A percentile compares a stretch with the other conserved stretches of the same genome.
Evolutionary conservation across 257 asterid genomes (phyloP).

Genomic region (Salvia miltiorrhiza): DNA sequence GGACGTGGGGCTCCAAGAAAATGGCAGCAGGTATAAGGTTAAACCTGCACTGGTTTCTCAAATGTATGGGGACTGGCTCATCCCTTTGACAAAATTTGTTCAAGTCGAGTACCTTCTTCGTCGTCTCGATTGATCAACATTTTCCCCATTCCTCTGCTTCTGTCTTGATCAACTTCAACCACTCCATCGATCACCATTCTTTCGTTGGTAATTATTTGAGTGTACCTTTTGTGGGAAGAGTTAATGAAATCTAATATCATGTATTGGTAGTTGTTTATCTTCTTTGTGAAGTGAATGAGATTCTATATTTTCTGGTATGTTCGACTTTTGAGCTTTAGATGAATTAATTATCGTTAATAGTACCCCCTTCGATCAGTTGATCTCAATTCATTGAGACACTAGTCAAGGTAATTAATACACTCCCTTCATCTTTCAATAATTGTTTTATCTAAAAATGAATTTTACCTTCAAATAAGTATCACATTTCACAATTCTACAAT

Average conservation of each 20-base stretch:
- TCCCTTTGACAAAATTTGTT: conserved; percentile 78
- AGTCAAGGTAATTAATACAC: too few relatives aligned
- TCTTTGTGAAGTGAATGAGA: neutral
- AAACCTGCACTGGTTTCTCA: conserved; percentile 49
- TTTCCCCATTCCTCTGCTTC: neutral
- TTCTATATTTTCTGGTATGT: too few relatives aligned
- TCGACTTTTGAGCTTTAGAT: too few relatives aligned
- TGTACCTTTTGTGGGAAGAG: neutral
- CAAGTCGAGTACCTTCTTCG: conserved; percentile 80
- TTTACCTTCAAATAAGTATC: too few relatives aligned
- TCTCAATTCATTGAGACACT: too few relatives aligned
- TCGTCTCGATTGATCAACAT: conserved; percentile 41
- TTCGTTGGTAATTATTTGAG: neutral
- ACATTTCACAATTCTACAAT: too few relatives aligned
- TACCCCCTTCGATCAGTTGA: too few relatives aligned
- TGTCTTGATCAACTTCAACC: neutral
- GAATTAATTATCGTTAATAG: too few relatives aligned
- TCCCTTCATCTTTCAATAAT: too few relatives aligned
- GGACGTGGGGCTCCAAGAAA: conserved; percentile 46
- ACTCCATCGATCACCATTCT: neutral
- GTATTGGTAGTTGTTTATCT: too few relatives aligned
- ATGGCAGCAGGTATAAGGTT: conserved; percentile 51
- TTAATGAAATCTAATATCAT: neutral
- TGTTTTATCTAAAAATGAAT: too few relatives aligned
- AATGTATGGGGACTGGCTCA: conserved; percentile 72